These are phyloP conservation scores for Entoloma clypeatum DNA, from an alignment of 1,284 basidiomycete species.

Conservation along the genomic window DNA sequence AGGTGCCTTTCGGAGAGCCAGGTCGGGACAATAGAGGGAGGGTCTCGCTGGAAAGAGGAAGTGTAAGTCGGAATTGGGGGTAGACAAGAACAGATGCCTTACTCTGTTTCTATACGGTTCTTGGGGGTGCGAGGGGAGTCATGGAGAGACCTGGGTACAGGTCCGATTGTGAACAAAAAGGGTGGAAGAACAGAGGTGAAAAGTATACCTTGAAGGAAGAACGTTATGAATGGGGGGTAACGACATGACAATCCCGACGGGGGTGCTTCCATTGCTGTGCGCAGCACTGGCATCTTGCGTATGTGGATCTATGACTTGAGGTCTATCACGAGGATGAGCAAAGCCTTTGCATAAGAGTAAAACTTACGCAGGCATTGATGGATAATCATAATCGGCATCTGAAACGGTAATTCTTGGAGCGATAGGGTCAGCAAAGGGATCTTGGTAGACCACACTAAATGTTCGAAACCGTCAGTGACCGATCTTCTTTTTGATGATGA, in stretches of 20 bases:
- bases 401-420: conserved; percentile 22
- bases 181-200: neutral
- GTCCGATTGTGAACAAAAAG: neutral
- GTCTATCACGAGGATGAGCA: conserved; percentile 10
- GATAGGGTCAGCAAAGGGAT: conserved; percentile 40
- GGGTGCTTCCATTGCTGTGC: conserved; percentile 20
- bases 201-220: conserved; percentile 24
- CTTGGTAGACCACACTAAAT: conserved; percentile 31
- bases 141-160: conserved; percentile 18
- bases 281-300: conserved; percentile 16
- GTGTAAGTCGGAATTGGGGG: neutral
- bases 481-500: too few species aligned
- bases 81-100: conserved; percentile 11
- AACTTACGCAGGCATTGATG: conserved; percentile 21
- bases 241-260: conserved; percentile 27
- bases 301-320: conserved; percentile 17
- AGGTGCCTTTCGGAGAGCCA: conserved; percentile 16
- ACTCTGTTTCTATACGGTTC: conserved; percentile 28
- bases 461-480: too few species aligned
- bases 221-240: conserved; percentile 30
- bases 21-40: conserved; percentile 30
- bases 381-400: conserved; percentile 11
- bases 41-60: conserved; percentile 25
- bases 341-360: neutral
- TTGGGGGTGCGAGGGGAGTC: conserved; percentile 19